Evolutionary conservation across 805 yeast species (phyloP), one percentile per base, ranked within the genome.

Genomic region (Yamadazyma olivae): DNA sequence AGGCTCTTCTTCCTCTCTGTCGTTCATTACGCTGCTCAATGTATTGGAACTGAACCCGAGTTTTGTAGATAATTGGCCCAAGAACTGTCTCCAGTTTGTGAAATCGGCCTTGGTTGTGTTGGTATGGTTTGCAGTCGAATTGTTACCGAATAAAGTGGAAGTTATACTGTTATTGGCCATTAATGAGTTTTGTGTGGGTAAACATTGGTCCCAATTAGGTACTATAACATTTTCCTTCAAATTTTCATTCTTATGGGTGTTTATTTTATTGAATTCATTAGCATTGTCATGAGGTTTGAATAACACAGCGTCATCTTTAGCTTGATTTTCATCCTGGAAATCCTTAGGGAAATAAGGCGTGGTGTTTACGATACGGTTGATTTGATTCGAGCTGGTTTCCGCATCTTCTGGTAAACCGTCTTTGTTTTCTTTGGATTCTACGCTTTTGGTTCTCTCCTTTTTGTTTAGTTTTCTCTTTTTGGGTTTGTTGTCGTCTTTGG

Each of bases 241-340:
- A 49, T 67, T 65, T 42, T 67, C 72, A 48, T 67, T 67, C 40
- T 62, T 65, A 47, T 66, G 74, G 6, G 71, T 67, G 43, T 67
- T 64, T 41, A 67, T 65, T 39, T 64, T 57, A 38, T 50, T 56
- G 51, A 67, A 67, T 38, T 67, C 66, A 21, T 55, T 48, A 5
- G 71, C 54, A 33, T 64, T 57, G 33, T 59, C 57, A 38, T 67
- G 74, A 5, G 72, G 67, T 40, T 65, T 66, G 46, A 67, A 67
- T 38, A 67, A 54, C 3, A 67, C 72, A 0, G 74, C 74, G 43
- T 67, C 74, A 33, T 66, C 71, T 27, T 39, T 29, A 15, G 30
- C 30, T 17, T 35, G 36, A 12, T 31, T 41, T 15, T 44, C 48
- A 5, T 15, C 36, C 40, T 16, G 8, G 9, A 49, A 52, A 30